Evolutionary conservation across 2,329 filamentous ascomycete genomes (phyloP), one percentile per base, ranked within the genome.

Genomic region (Fusarium brevicatenulatum): DNA sequence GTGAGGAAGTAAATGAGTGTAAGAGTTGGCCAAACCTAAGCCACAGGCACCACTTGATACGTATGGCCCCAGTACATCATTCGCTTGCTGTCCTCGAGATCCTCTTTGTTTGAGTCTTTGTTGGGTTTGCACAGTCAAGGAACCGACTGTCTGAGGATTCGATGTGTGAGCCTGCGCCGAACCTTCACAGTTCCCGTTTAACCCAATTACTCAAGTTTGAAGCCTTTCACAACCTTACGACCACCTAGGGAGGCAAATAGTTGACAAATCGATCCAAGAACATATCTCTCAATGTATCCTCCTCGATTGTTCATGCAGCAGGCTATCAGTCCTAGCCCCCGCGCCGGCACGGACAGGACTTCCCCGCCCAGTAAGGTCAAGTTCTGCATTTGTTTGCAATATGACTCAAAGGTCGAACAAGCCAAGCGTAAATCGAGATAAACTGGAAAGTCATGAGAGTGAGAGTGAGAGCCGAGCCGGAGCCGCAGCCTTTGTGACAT

Each of bases 301-400:
- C 42, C 23, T 58, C 43, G 56, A 61, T 28, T 64, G 59, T 54
- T 67, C 49, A 72, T 72, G 66, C 40, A 53, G 65, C 39, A 47
- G 23, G 49, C 43, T n/a, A 47, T 50, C 55, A 53, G 55, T 58
- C 49, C 65, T 66, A 30, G 40, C 68, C 70, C 66, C 72, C 65
- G 60, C 68, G 67, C 74, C 60, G 63, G 55, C 63, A 72, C 67
- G 61, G 69, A 44, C 63, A 71, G 53, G 56, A 65, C 56, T 69
- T 71, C 67, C 65, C 65, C 67, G 72, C 67, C 62, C 56, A 61
- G 66, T 62, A 71, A 73, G 65, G 57, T 46, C 65, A 55, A 43
- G 37, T 69, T 57, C 59, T 65, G 52, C 40, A 57, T 54, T 49
- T 49, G 13, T 56, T 21, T n/a, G n/a, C 23, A 28, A 53, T 52